Evolutionary conservation across 2,329 filamentous ascomycete genomes (phyloP).

Genomic region (Didymella lethalis): DNA sequence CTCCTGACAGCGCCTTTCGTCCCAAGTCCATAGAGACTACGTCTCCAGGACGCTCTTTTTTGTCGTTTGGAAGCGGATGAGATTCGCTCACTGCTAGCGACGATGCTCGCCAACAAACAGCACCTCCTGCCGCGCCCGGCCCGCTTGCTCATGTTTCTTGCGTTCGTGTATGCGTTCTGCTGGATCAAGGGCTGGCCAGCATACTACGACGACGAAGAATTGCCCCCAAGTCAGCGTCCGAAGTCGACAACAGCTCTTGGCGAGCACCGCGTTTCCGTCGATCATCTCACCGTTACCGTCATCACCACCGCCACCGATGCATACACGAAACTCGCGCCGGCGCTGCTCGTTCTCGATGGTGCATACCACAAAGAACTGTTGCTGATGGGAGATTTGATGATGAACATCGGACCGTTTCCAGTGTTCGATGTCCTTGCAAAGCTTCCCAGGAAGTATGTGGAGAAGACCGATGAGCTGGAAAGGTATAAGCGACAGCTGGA

Average conservation of each 20-base stretch:
- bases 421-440: conserved; percentile 51
- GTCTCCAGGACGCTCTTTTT: conserved; percentile 4
- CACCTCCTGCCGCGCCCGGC: conserved; percentile 33
- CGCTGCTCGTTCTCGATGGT: conserved; percentile 33
- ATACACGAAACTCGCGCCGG: conserved; percentile 60
- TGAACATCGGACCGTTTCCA: conserved; percentile 44
- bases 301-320: conserved; percentile 66
- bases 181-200: conserved; percentile 47
- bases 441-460: conserved; percentile 40
- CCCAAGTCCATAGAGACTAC: background rate
- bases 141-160: conserved; percentile 32
- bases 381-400: conserved; percentile 51
- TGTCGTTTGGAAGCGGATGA: conserved; percentile 19
- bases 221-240: conserved; percentile 33
- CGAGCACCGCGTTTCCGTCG: conserved; percentile 32
- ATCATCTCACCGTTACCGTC: conserved; percentile 60
- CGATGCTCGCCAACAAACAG: conserved; percentile 35
- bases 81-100: conserved; percentile 22
- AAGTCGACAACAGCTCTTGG: conserved; percentile 25
- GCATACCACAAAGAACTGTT: conserved; percentile 49
- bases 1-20: conserved; percentile 14
- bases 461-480: conserved; percentile 44
- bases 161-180: conserved; percentile 37
- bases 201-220: conserved; percentile 45
- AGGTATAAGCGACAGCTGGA: conserved; percentile 48